These are phyloP conservation scores for Parascedosporium putredinis DNA, from an alignment of 2,329 filamentous ascomycete genomes.

Conservation along the genomic window DNA sequence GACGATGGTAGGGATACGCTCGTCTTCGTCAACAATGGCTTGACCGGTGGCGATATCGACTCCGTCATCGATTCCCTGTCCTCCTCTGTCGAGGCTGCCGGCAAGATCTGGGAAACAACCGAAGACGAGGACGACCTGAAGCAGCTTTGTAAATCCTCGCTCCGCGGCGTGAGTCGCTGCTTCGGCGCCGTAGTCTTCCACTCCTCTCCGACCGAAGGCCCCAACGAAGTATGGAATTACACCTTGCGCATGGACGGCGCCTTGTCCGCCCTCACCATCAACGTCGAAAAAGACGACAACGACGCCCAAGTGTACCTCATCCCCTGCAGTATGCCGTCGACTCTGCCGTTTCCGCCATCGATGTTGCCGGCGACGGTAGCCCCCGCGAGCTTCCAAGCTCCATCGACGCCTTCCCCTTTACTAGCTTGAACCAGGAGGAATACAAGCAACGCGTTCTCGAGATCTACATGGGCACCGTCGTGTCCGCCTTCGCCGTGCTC, in stretches of 20 bases:
- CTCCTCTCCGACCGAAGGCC: constrained; percentile 63
- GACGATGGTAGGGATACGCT: constrained; percentile 54
- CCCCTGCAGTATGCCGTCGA: constrained; percentile 71
- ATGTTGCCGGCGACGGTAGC: constrained; percentile 26
- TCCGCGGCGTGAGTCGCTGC: constrained; percentile 59
- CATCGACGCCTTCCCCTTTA: constrained; percentile 66
- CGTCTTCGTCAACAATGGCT: constrained; percentile 68
- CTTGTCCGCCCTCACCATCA: constrained; percentile 48
- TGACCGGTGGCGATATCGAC: constrained; percentile 59
- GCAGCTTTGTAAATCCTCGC: constrained; percentile 49
- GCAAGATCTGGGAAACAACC: constrained; percentile 45
- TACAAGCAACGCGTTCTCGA: constrained; percentile 54
- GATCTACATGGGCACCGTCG: constrained; percentile 53
- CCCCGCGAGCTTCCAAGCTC: constrained; percentile 26
- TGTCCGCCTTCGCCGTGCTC: constrained; percentile 65
- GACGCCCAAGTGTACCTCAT: constrained; percentile 68
- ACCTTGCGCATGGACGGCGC: constrained; percentile 67
- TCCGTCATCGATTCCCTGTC: constrained; percentile 55
- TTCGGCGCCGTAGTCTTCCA: constrained; percentile 66
- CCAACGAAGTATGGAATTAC: constrained; percentile 68
- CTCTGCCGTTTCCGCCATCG: constrained; percentile 51
- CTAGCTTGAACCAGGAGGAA: constrained; percentile 57
- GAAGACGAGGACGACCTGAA: constrained; percentile 47
- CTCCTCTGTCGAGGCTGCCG: constrained; percentile 42
- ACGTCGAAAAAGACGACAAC: constrained; percentile 55